Percentiles rank a stretch among this genome's conserved stretches.
Evolutionary conservation across 2,329 filamentous ascomycete genomes (phyloP).

Genomic region (Anisogramma anomala): DNA sequence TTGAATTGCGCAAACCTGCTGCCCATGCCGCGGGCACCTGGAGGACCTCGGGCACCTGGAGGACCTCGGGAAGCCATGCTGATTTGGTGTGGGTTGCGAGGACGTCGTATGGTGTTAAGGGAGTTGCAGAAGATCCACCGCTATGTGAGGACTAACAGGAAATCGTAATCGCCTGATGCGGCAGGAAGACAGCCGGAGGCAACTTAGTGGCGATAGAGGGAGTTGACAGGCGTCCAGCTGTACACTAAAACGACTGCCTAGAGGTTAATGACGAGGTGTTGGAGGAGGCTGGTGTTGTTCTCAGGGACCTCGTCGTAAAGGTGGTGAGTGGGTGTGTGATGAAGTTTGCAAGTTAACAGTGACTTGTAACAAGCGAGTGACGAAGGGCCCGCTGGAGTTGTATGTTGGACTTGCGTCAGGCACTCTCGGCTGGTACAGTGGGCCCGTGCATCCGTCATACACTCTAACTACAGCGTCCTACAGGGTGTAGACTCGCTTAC

Average conservation of each 20-base stretch:
- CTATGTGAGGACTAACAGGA: conserved; percentile 4
- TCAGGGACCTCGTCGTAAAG: conserved; percentile 1
- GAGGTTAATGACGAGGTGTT: conserved; percentile 8
- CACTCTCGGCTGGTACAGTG: not conserved
- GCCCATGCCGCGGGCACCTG: conserved; percentile 52
- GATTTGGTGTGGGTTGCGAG: conserved; percentile 18
- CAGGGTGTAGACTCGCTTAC: too few relatives aligned
- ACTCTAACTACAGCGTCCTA: too few relatives aligned
- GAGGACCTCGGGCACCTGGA: conserved; percentile 55
- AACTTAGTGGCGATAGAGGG: not conserved
- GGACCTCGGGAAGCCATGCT: conserved; percentile 75
- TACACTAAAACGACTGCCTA: conserved; percentile 3
- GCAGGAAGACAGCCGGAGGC: not conserved
- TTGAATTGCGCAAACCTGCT: conserved; percentile 98
- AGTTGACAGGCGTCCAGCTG: not conserved
- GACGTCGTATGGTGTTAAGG: conserved; percentile 13
- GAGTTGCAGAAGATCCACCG: conserved; percentile 9
- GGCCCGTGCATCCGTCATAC: not conserved
- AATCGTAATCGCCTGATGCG: conserved; percentile 3
- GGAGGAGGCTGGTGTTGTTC: conserved; percentile 4
- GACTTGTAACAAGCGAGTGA: conserved; percentile 1
- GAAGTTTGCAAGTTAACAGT: conserved; percentile 7
- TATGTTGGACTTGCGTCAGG: conserved; percentile 3
- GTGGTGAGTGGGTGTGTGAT: conserved; percentile 9
- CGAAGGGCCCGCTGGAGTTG: conserved; percentile 3